phyloP scores from a whole-genome alignment of 257 asterid species.

The Nicotiana otophora region DNA sequence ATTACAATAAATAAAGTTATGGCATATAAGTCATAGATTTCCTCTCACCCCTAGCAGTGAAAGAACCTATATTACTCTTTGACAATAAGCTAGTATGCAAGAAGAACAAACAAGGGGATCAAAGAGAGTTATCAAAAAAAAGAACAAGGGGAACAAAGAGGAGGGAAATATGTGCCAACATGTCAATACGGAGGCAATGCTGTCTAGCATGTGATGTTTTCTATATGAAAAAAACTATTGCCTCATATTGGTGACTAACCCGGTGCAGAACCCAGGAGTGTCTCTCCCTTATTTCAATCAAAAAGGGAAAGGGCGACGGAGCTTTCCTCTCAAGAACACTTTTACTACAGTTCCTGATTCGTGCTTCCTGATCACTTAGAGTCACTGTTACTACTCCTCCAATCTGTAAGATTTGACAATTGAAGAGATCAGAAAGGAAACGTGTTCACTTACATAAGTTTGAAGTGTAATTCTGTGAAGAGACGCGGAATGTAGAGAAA shows the following conservation, averaged over 20 bases:
- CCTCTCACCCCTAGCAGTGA: background rate
- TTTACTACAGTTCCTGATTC: constrained; percentile 48
- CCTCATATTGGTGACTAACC: constrained; percentile 39
- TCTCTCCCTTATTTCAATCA: constrained; percentile 69
- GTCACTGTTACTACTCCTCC: constrained; percentile 56
- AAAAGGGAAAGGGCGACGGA: constrained; percentile 64
- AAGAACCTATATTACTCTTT: background rate
- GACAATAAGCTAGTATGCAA: background rate
- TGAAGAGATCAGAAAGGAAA: background rate
- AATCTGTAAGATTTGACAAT: constrained; percentile 39
- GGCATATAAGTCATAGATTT: background rate
- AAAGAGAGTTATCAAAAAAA: background rate
- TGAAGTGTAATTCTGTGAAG: background rate
- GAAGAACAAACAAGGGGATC: background rate
- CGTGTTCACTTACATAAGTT: background rate
- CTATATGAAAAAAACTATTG: background rate
- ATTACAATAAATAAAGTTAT: background rate
- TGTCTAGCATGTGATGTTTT: background rate
- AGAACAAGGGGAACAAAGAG: background rate
- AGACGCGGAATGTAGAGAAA: background rate
- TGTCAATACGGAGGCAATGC: background rate
- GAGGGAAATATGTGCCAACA: background rate
- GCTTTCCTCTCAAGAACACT: constrained; percentile 60
- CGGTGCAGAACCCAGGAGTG: constrained; percentile 65
- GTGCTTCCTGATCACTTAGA: constrained; percentile 59